Evolutionary conservation across 108 stramenopile species (phyloP).

Genomic region (Discostella stelligeroides): DNA sequence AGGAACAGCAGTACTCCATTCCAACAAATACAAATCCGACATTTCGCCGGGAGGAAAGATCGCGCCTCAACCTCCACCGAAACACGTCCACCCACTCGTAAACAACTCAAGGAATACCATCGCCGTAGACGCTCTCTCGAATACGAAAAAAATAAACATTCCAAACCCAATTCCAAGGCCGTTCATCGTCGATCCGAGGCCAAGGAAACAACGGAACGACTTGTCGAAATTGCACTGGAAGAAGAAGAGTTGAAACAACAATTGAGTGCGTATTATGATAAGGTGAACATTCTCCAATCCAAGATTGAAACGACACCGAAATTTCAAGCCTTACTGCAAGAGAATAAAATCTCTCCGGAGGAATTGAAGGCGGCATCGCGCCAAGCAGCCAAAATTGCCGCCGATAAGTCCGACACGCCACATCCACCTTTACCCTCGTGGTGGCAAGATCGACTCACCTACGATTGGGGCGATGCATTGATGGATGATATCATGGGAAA

Average conservation of each 20-base stretch:
- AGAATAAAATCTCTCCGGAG: constrained; percentile 12
- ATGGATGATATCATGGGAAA: constrained; percentile 85
- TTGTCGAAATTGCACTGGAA: constrained; percentile 54
- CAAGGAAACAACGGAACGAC: constrained; percentile 16
- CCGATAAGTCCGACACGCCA: constrained; percentile 31
- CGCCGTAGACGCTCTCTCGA: constrained; percentile 38
- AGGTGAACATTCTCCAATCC: constrained; percentile 37
- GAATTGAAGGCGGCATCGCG: constrained; percentile 35
- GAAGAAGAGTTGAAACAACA: constrained; percentile 44
- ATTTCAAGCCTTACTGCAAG: constrained; percentile 24
- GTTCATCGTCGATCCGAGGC: constrained; percentile 49
- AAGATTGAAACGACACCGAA: constrained; percentile 35
- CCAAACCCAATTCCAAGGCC: constrained; percentile 71
- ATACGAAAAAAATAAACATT: constrained; percentile 60
- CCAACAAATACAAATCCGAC: constrained; percentile 3
- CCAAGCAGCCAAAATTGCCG: constrained; percentile 45
- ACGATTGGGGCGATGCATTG: constrained; percentile 73
- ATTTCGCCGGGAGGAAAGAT: constrained; percentile 62
- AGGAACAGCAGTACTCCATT: no score
- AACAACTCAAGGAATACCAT: constrained; percentile 67
- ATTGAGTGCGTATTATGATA: constrained; percentile 40
- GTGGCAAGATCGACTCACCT: constrained; percentile 56
- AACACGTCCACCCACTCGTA: constrained; percentile 66
- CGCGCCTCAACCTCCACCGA: constrained; percentile 61
- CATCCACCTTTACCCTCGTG: constrained; percentile 40